A percentile compares a stretch with the other conserved stretches of the same genome.
Conservation (phyloP, 495 filamentous ascomycete genomes). For the Chaetomium fimeti region DNA sequence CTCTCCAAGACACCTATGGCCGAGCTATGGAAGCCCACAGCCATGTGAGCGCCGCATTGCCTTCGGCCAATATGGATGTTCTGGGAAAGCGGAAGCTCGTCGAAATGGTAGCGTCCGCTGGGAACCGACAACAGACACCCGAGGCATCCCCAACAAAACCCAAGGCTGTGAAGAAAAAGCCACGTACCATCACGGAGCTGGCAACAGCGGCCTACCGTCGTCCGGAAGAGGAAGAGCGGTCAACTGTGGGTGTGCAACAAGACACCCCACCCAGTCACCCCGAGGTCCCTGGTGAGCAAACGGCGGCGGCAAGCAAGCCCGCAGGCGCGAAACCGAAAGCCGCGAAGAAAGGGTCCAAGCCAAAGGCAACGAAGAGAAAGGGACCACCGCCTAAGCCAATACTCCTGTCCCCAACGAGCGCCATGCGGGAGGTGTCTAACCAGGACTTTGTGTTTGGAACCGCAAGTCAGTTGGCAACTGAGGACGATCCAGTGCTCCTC, state of each 20-base stretch:
- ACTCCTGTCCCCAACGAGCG: conserved; percentile 71
- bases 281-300: conserved; percentile 15
- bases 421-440: conserved; percentile 61
- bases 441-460: conserved; percentile 91
- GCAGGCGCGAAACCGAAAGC: conserved; percentile 34
- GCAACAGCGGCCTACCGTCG: conserved; percentile 73
- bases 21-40: conserved; percentile 21
- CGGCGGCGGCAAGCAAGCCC: conserved; percentile 25
- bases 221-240: conserved; percentile 23
- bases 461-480: conserved; percentile 79
- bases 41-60: not conserved
- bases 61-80: conserved; percentile 25
- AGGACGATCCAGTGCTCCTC: conserved; percentile 68
- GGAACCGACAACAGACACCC: conserved; percentile 27
- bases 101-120: conserved; percentile 41
- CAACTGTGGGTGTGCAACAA: conserved; percentile 21
- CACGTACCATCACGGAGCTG: conserved; percentile 79
- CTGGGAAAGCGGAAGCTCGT: conserved; percentile 54
- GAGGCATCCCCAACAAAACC: conserved; percentile 45
- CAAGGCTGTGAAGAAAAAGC: conserved; percentile 66
- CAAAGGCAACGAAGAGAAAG: conserved; percentile 41
- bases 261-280: conserved; percentile 40
- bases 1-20: conserved; percentile 36
- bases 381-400: conserved; percentile 49
- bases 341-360: conserved; percentile 34